Conservation (phyloP, 176 grass and related monocot genomes). For the Oryza rufipogon region DNA sequence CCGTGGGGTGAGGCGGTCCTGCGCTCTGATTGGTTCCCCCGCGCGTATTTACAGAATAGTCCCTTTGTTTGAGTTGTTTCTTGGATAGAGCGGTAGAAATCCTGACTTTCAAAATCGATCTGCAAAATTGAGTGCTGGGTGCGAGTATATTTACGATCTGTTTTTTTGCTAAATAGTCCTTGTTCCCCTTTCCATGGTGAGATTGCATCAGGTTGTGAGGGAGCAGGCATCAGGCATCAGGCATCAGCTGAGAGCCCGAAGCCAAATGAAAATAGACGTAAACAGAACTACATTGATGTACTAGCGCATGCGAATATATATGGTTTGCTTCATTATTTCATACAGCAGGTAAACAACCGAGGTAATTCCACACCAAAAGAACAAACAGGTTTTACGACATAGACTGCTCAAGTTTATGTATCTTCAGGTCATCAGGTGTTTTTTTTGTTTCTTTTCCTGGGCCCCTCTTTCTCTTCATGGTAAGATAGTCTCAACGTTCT, state of each 20-base stretch:
- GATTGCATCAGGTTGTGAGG: too few relatives aligned
- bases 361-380: neutral
- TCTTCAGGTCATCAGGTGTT: neutral
- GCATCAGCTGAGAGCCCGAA: neutral
- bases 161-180: too few relatives aligned
- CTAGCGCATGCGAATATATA: neutral
- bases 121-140: too few relatives aligned
- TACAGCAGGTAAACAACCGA: neutral
- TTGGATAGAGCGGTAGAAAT: too few relatives aligned
- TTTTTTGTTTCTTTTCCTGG: neutral
- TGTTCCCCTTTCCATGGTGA: too few relatives aligned
- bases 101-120: too few relatives aligned
- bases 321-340: slow-evolving; percentile 23
- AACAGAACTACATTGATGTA: neutral
- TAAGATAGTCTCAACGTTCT: neutral
- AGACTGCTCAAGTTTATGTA: too few relatives aligned
- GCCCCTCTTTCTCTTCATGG: neutral
- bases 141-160: too few relatives aligned
- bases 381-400: neutral
- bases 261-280: neutral
- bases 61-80: too few relatives aligned
- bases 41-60: too few relatives aligned
- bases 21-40: slow-evolving; percentile 28
- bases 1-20: neutral
- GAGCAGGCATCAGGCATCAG: too few relatives aligned